These are phyloP conservation scores for Adiantum capillusveneris DNA, from an alignment of 75 land plant genomes.

Conservation along the genomic window DNA sequence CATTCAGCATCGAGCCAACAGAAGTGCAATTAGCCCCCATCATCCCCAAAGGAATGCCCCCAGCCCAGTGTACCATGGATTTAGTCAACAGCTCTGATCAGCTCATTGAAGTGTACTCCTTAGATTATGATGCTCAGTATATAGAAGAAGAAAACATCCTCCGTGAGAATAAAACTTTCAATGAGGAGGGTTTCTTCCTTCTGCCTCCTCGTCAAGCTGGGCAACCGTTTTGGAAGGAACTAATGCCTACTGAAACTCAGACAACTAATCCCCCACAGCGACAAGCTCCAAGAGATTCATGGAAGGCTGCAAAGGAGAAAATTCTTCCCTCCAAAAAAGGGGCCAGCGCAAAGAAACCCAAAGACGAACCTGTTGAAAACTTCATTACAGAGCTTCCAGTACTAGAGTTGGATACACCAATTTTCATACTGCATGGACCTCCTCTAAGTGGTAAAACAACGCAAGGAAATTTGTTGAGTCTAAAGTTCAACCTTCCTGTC, in stretches of 20 bases:
- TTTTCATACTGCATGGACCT: constrained; percentile 24
- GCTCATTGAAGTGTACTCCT: constrained; percentile 24
- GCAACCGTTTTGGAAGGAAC: constrained; percentile 27
- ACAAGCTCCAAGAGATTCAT: background rate
- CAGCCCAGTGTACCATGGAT: constrained; percentile 6
- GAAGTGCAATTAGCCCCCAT: constrained; percentile 20
- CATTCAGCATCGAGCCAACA: constrained; percentile 17
- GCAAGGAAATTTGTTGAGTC: constrained; percentile 18
- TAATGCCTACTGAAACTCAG: background rate
- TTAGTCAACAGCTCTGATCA: constrained; percentile 17
- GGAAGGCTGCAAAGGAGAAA: constrained; percentile 9
- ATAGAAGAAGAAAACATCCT: constrained; percentile 22
- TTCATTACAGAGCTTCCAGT: background rate
- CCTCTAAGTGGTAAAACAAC: constrained; percentile 28
- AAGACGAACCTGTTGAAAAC: background rate
- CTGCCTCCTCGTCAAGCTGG: constrained; percentile 21
- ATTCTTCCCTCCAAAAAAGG: background rate
- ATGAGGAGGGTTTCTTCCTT: constrained; percentile 17
- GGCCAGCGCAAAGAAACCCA: background rate
- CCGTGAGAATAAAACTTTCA: constrained; percentile 6
- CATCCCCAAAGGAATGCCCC: constrained; percentile 11
- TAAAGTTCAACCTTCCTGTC: constrained; percentile 19
- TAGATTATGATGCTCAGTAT: constrained; percentile 28
- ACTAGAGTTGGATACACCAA: background rate
- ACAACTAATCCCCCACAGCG: background rate